phyloP scores from a whole-genome alignment of 768 basidiomycete genomes.

The Lentinula aciculospora region DNA sequence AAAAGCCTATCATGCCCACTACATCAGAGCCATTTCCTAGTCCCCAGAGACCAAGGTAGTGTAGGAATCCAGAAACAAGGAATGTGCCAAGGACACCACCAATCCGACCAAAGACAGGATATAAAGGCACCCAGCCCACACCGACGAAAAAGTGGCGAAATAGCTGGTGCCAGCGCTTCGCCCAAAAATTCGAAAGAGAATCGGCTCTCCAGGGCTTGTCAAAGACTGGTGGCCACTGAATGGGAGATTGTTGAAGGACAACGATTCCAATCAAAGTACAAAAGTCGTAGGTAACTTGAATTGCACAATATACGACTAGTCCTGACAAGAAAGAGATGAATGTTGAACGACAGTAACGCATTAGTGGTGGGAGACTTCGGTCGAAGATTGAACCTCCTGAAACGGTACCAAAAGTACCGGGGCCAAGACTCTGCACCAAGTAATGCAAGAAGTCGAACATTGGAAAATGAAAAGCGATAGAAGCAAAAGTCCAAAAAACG shows the following conservation, averaged over 20 bases:
- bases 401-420: constrained; percentile 30
- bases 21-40: constrained; percentile 29
- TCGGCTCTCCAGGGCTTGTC: constrained; percentile 49
- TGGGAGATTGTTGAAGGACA: constrained; percentile 41
- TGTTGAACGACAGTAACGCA: constrained; percentile 37
- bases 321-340: constrained; percentile 38
- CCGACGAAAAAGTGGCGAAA: constrained; percentile 53
- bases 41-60: constrained; percentile 53
- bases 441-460: constrained; percentile 41
- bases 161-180: constrained; percentile 61
- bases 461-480: constrained; percentile 28
- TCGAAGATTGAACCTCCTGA: constrained; percentile 39
- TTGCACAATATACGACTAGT: constrained; percentile 34
- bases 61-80: constrained; percentile 52
- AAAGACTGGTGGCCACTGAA: constrained; percentile 63
- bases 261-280: constrained; percentile 36
- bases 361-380: constrained; percentile 21
- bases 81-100: constrained; percentile 48
- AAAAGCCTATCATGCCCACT: constrained; percentile 33
- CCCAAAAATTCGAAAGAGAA: constrained; percentile 62
- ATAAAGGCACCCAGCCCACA: constrained; percentile 41
- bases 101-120: constrained; percentile 31
- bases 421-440: constrained; percentile 39
- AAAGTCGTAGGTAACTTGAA: constrained; percentile 38
- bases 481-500: constrained; percentile 24